These are phyloP conservation scores for Paramecium sexaurelia DNA, from an alignment of 73 alveolate genomes.

Conservation along the genomic window DNA sequence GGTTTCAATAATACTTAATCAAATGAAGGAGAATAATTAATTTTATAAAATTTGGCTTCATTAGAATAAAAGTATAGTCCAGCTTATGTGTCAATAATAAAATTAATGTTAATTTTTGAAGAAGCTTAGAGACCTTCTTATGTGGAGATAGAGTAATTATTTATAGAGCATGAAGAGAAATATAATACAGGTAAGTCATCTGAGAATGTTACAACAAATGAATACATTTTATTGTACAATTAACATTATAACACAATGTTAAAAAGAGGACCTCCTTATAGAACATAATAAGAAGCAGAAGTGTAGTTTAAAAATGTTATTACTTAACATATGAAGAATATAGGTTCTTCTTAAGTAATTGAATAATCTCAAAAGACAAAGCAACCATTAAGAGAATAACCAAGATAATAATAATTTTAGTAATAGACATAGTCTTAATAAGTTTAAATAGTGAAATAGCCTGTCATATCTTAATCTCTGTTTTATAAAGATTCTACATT, in stretches of 20 bases:
- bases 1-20: conserved; percentile 90
- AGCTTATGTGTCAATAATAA: conserved; percentile 78
- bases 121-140: conserved; percentile 93
- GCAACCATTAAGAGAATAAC: neutral
- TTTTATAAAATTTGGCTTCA: conserved; percentile 78
- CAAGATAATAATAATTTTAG: neutral
- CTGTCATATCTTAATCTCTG: neutral
- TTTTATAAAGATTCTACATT: conserved; percentile 70
- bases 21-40: conserved; percentile 91
- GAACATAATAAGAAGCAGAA: conserved; percentile 56
- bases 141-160: conserved; percentile 89
- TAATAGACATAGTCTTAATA: neutral
- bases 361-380: neutral
- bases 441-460: neutral
- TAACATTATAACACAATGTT: conserved; percentile 30
- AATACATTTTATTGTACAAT: conserved; percentile 46
- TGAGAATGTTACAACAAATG: conserved; percentile 44
- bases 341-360: neutral
- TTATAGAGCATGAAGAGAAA: conserved; percentile 73
- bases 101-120: conserved; percentile 89
- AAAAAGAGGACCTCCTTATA: conserved; percentile 37
- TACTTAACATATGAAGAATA: conserved; percentile 56
- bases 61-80: conserved; percentile 74
- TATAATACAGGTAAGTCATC: conserved; percentile 1
- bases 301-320: conserved; percentile 51